Evolutionary conservation across 108 stramenopile species (phyloP).

Genomic region (Licmophora abbreviata): DNA sequence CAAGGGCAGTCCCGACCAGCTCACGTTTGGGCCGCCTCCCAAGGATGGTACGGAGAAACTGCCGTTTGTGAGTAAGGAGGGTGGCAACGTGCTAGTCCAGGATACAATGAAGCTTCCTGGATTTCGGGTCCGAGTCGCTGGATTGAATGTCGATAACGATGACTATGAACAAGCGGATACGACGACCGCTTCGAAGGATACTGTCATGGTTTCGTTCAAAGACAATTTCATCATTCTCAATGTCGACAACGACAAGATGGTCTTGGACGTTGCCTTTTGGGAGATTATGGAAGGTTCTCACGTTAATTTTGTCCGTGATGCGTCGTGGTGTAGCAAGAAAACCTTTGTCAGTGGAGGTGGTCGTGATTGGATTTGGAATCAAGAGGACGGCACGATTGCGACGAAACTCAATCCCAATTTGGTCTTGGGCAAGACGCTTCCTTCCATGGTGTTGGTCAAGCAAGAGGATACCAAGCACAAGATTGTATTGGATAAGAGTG

Average conservation of each 20-base stretch:
- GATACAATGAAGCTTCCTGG: background rate
- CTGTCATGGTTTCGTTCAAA: background rate
- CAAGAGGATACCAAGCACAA: background rate
- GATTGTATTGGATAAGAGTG: background rate
- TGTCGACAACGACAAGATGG: background rate
- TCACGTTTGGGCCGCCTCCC: background rate
- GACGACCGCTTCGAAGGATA: too few relatives aligned
- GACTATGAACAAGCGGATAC: too few relatives aligned
- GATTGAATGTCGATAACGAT: too few relatives aligned
- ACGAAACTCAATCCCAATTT: background rate
- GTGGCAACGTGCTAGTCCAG: background rate
- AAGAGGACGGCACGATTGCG: background rate
- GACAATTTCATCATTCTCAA: background rate
- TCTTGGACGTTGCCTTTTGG: conserved; percentile 1
- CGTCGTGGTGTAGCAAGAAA: too few relatives aligned
- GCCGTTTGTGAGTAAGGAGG: too few relatives aligned
- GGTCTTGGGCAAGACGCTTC: background rate
- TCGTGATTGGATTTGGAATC: conserved; percentile 1
- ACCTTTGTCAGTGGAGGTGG: background rate
- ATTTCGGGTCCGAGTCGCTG: too few relatives aligned
- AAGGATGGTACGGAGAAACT: background rate
- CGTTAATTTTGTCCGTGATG: background rate
- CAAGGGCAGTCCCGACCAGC: background rate
- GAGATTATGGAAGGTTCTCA: background rate
- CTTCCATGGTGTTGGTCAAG: background rate